Percentiles rank a stretch among this genome's conserved stretches.
These are phyloP conservation scores for Calonectria crousiana DNA, from an alignment of 2,329 filamentous ascomycete species.

Conservation along the genomic window DNA sequence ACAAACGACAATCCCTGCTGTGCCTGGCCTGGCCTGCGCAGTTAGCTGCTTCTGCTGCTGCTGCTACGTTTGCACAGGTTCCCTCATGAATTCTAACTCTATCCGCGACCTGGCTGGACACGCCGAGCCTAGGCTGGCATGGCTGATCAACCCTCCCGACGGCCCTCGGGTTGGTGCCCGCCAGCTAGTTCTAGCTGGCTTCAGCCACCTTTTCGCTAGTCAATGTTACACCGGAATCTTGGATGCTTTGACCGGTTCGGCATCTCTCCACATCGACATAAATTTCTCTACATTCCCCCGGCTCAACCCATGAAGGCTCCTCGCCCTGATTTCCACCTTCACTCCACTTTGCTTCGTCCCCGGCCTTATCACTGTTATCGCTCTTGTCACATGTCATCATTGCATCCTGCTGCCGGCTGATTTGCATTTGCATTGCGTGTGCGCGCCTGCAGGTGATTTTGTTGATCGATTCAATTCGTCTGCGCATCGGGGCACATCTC, in stretches of 20 bases:
- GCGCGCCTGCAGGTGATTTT: conserved; percentile 2
- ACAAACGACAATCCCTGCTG: background rate
- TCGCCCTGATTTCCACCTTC: conserved; percentile 18
- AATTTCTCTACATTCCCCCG: conserved; percentile 13
- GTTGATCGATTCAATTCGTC: conserved; percentile 20
- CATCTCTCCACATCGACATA: conserved; percentile 17
- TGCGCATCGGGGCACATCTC: background rate
- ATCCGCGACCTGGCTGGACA: background rate
- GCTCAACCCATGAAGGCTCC: conserved; percentile 20
- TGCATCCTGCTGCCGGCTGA: conserved; percentile 18
- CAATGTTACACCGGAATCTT: conserved; percentile 7
- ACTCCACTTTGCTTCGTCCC: conserved; percentile 15
- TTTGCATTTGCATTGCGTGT: conserved; percentile 6
- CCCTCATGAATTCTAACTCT: background rate
- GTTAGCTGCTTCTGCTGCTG: background rate
- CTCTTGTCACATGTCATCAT: conserved; percentile 39
- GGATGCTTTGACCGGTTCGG: conserved; percentile 9
- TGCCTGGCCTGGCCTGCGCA: background rate
- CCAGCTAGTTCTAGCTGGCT: background rate
- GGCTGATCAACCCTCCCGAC: background rate
- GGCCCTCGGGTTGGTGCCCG: conserved; percentile 6
- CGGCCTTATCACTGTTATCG: conserved; percentile 27
- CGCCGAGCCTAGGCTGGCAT: background rate
- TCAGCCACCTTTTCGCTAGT: conserved; percentile 5
- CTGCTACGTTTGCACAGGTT: background rate